Percentiles rank a stretch among this genome's conserved stretches.
Evolutionary conservation across 177 flowering plant genomes (phyloP).

Genomic region (Vitis hybrid): DNA sequence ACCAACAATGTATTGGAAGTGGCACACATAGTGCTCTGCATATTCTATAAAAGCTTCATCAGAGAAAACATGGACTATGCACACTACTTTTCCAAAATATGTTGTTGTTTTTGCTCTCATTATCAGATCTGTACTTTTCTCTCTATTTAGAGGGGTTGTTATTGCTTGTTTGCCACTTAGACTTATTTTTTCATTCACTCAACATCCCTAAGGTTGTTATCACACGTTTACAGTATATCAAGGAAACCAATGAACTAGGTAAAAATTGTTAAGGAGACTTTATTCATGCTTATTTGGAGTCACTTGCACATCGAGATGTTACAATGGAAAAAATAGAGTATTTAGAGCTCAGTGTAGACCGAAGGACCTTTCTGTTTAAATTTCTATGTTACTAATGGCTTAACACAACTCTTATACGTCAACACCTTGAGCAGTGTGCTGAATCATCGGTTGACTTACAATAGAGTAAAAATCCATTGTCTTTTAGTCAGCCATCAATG

Average conservation of each 20-base stretch:
- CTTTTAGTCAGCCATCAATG: too few relatives aligned
- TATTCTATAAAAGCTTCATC: conserved; percentile 66
- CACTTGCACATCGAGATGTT: conserved; percentile 48
- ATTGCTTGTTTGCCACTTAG: conserved; percentile 90
- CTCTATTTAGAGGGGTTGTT: conserved; percentile 97
- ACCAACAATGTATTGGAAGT: conserved; percentile 62
- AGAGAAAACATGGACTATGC: conserved; percentile 95
- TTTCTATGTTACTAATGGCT: conserved; percentile 82
- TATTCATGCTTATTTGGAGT: conserved; percentile 45
- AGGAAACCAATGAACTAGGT: background rate
- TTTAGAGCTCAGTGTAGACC: conserved; percentile 71
- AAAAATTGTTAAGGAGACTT: conserved; percentile 59
- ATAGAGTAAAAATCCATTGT: conserved; percentile 34
- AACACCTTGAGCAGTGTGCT: conserved; percentile 83
- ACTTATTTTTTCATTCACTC: conserved; percentile 78
- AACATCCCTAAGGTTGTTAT: conserved; percentile 92
- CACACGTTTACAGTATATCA: too few relatives aligned
- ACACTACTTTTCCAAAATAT: conserved; percentile 94
- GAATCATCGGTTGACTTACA: conserved; percentile 70
- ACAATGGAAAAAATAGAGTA: conserved; percentile 77
- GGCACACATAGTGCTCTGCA: conserved; percentile 82
- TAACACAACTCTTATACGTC: conserved; percentile 61
- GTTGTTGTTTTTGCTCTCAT: conserved; percentile 96
- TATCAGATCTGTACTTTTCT: conserved; percentile 90
- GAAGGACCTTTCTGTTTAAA: conserved; percentile 80